phyloP scores from a whole-genome alignment of 2,329 filamentous ascomycete genomes.

The Hypoxylon sp. region DNA sequence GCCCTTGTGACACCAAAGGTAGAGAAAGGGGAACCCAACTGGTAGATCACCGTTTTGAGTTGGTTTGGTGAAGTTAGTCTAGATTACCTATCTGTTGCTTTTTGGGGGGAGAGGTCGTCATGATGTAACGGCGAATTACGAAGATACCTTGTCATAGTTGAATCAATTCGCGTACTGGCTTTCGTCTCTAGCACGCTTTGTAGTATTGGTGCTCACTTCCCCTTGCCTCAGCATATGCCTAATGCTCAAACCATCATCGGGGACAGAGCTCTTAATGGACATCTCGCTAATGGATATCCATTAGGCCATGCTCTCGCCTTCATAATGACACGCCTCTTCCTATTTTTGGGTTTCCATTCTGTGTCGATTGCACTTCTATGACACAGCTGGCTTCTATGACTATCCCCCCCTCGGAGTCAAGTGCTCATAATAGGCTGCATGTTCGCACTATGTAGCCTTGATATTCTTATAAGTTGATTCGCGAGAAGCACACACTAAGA shows the following conservation, averaged over 20 bases:
- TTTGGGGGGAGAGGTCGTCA: not conserved
- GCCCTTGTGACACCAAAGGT: conserved; percentile 65
- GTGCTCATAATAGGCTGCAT: not conserved
- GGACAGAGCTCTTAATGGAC: not conserved
- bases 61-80: not conserved
- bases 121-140: conserved; percentile 14
- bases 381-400: not conserved
- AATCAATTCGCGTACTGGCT: conserved; percentile 8
- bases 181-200: not conserved
- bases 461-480: not conserved
- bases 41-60: conserved; percentile 46
- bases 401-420: not conserved
- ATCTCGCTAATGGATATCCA: not conserved
- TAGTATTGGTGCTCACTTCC: not conserved
- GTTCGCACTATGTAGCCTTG: not conserved
- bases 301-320: not conserved
- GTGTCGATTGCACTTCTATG: too few relatives aligned
- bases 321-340: not conserved
- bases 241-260: not conserved
- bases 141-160: conserved; percentile 35
- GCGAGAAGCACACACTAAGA: not conserved
- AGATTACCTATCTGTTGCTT: conserved; percentile 5
- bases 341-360: too few relatives aligned
- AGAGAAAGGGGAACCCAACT: conserved; percentile 58
- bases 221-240: not conserved